These are phyloP conservation scores for Trichoderma arundinaceum DNA, from an alignment of 2,329 filamentous ascomycete genomes.

Conservation along the genomic window DNA sequence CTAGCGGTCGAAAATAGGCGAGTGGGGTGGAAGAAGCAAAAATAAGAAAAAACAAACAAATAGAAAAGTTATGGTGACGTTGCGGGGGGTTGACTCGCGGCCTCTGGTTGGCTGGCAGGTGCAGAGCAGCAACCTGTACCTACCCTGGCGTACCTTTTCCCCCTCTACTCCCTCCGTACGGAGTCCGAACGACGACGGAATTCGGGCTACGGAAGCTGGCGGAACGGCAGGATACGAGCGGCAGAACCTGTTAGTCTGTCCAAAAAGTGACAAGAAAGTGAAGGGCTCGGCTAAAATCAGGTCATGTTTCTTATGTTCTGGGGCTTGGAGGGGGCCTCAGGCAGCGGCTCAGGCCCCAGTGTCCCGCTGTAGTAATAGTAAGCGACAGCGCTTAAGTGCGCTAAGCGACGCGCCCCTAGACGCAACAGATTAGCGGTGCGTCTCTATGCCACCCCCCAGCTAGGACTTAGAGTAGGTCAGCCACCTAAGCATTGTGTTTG, in stretches of 20 bases:
- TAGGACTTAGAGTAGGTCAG: not conserved
- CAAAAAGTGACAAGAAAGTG: not conserved
- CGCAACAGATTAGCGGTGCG: conserved; percentile 19
- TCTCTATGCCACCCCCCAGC: not conserved
- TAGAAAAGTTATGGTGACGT: not conserved
- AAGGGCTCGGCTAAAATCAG: conserved; percentile 20
- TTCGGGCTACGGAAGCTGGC: not conserved
- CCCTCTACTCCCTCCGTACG: not conserved
- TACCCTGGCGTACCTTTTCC: not conserved
- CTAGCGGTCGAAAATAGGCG: conserved; percentile 3
- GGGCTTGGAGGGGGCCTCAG: not conserved
- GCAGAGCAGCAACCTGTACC: not conserved
- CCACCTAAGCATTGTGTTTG: conserved; percentile 3
- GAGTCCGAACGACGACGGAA: not conserved
- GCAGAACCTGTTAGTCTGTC: not conserved
- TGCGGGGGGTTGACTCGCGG: conserved; percentile 7
- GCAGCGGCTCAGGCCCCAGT: conserved; percentile 14
- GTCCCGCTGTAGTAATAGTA: conserved; percentile 27
- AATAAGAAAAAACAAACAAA: not conserved
- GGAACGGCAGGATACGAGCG: conserved; percentile 9
- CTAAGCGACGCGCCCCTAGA: conserved; percentile 31
- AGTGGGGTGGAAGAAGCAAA: conserved; percentile 26
- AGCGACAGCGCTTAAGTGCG: conserved; percentile 32
- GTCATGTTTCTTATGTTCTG: not conserved
- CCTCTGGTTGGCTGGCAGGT: conserved; percentile 12